Evolutionary conservation across 169 alveolate species (phyloP).

Genomic region (Cryptosporidium xiaoi): DNA sequence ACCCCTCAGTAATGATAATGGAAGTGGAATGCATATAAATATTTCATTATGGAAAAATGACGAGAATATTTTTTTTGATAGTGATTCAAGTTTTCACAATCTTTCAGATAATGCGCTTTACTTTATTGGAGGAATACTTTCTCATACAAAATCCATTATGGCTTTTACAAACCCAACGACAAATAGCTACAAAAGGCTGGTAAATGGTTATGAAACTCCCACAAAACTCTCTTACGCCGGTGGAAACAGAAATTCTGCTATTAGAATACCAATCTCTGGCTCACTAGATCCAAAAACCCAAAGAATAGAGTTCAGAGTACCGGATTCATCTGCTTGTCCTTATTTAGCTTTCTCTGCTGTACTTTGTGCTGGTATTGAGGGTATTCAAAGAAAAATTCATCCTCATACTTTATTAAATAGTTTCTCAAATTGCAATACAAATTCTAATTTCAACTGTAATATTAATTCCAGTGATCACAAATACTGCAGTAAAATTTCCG

Average conservation of each 20-base stretch:
- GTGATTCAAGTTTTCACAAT: constrained; percentile 77
- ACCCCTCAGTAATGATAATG: constrained; percentile 82
- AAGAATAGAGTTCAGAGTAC: constrained; percentile 84
- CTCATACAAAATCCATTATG: constrained; percentile 82
- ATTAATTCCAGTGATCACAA: neutral
- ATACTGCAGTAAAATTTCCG: neutral
- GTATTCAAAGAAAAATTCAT: constrained; percentile 76
- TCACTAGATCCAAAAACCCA: constrained; percentile 74
- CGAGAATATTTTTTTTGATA: constrained; percentile 81
- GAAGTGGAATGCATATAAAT: constrained; percentile 85
- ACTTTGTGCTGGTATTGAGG: constrained; percentile 87
- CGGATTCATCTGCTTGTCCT: constrained; percentile 84
- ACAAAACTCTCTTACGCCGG: constrained; percentile 79
- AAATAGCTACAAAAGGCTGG: constrained; percentile 85
- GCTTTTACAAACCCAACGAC: constrained; percentile 84
- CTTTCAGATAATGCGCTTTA: constrained; percentile 80
- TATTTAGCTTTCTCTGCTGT: constrained; percentile 84
- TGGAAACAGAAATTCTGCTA: constrained; percentile 86
- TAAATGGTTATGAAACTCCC: constrained; percentile 85
- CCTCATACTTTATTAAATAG: constrained; percentile 70
- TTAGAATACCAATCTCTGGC: constrained; percentile 81
- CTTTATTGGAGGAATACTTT: constrained; percentile 83
- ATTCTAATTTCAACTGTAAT: neutral
- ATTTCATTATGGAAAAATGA: constrained; percentile 84
- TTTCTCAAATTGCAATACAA: neutral